A percentile compares a stretch with the other conserved stretches of the same genome.
phyloP scores from a whole-genome alignment of 2,329 filamentous ascomycete genomes.

The Graphilbum sp. region DNA sequence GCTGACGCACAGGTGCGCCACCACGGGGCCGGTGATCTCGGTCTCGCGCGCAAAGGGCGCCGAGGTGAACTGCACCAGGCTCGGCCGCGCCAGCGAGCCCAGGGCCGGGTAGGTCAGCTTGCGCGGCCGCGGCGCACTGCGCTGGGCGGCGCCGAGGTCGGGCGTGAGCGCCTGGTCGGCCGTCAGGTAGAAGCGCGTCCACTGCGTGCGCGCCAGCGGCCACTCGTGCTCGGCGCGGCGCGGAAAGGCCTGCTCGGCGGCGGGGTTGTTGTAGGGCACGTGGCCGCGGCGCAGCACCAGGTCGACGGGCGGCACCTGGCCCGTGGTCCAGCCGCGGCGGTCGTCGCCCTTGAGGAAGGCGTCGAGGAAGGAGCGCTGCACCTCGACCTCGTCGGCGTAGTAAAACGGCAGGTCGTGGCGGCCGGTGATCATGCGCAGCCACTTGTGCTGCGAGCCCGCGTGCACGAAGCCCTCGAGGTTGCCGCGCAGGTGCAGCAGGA shows the following conservation, averaged over 20 bases:
- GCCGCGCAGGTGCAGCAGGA: constrained; percentile 50
- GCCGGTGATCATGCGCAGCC: constrained; percentile 51
- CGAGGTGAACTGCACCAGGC: constrained; percentile 38
- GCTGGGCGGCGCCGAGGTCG: neutral
- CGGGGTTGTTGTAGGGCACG: constrained; percentile 48
- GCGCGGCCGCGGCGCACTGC: neutral
- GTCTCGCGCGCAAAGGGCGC: constrained; percentile 42
- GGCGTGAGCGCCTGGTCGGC: constrained; percentile 23
- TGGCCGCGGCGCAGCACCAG: constrained; percentile 49
- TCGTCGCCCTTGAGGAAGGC: constrained; percentile 57
- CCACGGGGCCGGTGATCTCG: constrained; percentile 53
- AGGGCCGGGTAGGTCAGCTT: constrained; percentile 40
- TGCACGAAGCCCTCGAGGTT: constrained; percentile 50
- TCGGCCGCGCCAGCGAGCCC: constrained; percentile 33
- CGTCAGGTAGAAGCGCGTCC: constrained; percentile 44
- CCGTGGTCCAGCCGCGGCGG: constrained; percentile 39
- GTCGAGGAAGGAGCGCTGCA: constrained; percentile 52
- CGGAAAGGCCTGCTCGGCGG: constrained; percentile 37
- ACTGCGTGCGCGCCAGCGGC: constrained; percentile 50
- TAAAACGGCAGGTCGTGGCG: constrained; percentile 60
- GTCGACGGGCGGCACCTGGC: constrained; percentile 42
- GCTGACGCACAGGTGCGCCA: constrained; percentile 37
- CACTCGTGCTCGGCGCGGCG: constrained; percentile 44
- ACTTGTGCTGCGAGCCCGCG: constrained; percentile 51
- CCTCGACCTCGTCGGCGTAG: constrained; percentile 49